Evolutionary conservation across 768 basidiomycete genomes (phyloP).

Genomic region (Tremella fuciformis): DNA sequence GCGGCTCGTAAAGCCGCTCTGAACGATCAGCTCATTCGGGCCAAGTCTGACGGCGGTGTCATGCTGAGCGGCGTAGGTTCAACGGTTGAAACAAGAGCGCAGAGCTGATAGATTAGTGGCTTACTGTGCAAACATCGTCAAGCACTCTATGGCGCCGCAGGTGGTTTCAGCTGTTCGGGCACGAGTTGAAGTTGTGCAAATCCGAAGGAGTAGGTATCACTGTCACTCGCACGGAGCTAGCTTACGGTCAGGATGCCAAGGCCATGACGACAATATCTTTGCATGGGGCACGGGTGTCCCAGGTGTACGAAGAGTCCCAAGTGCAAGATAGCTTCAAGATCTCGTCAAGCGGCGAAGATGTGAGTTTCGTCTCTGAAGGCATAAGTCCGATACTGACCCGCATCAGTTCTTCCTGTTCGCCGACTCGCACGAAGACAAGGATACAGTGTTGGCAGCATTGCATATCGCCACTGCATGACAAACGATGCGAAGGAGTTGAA

Average conservation of each 20-base stretch:
- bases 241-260: conserved; percentile 25
- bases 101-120: conserved; percentile 23
- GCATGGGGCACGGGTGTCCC: conserved; percentile 14
- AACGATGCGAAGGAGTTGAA: neutral
- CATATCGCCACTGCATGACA: conserved; percentile 9
- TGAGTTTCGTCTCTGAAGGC: conserved; percentile 11
- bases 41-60: conserved; percentile 26
- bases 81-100: neutral
- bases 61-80: conserved; percentile 44
- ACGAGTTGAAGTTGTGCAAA: conserved; percentile 38
- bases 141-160: conserved; percentile 39
- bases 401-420: conserved; percentile 45
- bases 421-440: conserved; percentile 43
- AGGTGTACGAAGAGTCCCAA: conserved; percentile 42
- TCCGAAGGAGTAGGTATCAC: conserved; percentile 24
- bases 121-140: conserved; percentile 41
- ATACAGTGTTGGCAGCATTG: conserved; percentile 34
- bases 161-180: conserved; percentile 31
- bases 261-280: conserved; percentile 37
- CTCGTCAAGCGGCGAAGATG: conserved; percentile 27
- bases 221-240: conserved; percentile 5
- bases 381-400: neutral
- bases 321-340: conserved; percentile 47
- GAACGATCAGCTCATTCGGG: conserved; percentile 16
- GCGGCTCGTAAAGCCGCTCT: conserved; percentile 17